Percentiles rank a stretch among this genome's conserved stretches.
Evolutionary conservation across 225 moss, liverwort and hornwort genomes (phyloP).

Genomic region (Asterella californica): DNA sequence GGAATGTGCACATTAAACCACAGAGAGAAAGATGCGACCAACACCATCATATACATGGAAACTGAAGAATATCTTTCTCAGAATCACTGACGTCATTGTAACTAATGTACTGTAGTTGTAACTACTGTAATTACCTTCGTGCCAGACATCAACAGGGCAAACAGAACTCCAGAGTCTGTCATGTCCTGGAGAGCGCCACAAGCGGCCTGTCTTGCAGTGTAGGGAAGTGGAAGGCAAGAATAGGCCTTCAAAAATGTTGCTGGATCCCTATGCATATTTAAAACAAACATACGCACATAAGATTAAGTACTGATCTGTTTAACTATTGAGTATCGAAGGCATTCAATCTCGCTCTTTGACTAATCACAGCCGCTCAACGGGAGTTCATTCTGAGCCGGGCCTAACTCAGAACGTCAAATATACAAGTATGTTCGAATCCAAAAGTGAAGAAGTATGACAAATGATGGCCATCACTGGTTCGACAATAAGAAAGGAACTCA

Average conservation of each 20-base stretch:
- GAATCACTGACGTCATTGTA: neutral
- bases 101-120: neutral
- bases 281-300: neutral
- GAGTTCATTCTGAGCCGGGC: neutral
- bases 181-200: slow-evolving; percentile 83
- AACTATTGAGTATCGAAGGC: neutral
- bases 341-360: neutral
- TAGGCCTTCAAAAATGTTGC: slow-evolving; percentile 85
- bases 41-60: neutral
- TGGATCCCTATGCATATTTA: slow-evolving; percentile 60
- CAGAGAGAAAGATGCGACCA: neutral
- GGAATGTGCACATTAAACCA: neutral
- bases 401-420: neutral
- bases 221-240: slow-evolving; percentile 88
- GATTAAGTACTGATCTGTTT: neutral
- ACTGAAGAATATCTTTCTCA: neutral
- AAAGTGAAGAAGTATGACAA: neutral
- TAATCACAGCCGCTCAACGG: no score
- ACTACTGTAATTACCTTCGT: slow-evolving; percentile 53
- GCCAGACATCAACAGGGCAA: slow-evolving; percentile 92
- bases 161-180: slow-evolving; percentile 72
- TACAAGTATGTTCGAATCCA: neutral
- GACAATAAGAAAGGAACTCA: neutral
- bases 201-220: slow-evolving; percentile 83
- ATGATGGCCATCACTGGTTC: neutral